These are phyloP conservation scores for Corylus americana DNA, from an alignment of 306 rosid genomes.

Conservation along the genomic window DNA sequence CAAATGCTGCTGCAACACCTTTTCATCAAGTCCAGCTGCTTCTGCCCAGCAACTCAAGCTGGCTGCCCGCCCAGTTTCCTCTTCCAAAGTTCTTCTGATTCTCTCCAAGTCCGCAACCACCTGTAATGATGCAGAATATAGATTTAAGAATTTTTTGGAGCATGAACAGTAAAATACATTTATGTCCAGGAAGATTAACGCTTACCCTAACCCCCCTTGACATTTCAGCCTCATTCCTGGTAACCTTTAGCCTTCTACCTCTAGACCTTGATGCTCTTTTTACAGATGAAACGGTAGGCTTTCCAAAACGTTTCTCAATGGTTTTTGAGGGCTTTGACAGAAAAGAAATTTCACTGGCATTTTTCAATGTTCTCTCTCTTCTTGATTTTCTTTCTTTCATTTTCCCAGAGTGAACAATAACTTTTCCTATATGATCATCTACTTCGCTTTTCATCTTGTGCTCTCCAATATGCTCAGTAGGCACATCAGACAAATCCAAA, in stretches of 20 bases:
- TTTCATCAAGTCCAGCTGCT: conserved; percentile 66
- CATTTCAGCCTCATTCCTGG: conserved; percentile 76
- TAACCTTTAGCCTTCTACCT: conserved; percentile 42
- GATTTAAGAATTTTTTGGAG: neutral
- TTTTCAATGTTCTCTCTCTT: conserved; percentile 33
- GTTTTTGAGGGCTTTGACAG: conserved; percentile 32
- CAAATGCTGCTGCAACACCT: conserved; percentile 54
- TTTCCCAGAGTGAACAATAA: conserved; percentile 55
- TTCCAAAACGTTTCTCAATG: conserved; percentile 26
- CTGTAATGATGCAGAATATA: conserved; percentile 35
- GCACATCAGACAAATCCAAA: conserved; percentile 26
- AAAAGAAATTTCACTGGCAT: conserved; percentile 27
- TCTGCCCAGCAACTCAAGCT: conserved; percentile 82
- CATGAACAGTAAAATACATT: neutral
- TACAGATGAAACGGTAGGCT: conserved; percentile 33
- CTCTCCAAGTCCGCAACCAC: conserved; percentile 70
- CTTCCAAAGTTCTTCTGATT: conserved; percentile 61
- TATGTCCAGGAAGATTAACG: conserved; percentile 21
- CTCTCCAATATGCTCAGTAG: conserved; percentile 29
- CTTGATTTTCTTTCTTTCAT: conserved; percentile 52
- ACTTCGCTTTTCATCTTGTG: conserved; percentile 31
- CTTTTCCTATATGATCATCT: conserved; percentile 24
- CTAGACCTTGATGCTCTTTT: conserved; percentile 46
- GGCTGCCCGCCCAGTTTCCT: conserved; percentile 53
- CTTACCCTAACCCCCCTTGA: conserved; percentile 74